phyloP scores from a whole-genome alignment of 2,329 filamentous ascomycete genomes.

The Scleromitrula shiraiana region DNA sequence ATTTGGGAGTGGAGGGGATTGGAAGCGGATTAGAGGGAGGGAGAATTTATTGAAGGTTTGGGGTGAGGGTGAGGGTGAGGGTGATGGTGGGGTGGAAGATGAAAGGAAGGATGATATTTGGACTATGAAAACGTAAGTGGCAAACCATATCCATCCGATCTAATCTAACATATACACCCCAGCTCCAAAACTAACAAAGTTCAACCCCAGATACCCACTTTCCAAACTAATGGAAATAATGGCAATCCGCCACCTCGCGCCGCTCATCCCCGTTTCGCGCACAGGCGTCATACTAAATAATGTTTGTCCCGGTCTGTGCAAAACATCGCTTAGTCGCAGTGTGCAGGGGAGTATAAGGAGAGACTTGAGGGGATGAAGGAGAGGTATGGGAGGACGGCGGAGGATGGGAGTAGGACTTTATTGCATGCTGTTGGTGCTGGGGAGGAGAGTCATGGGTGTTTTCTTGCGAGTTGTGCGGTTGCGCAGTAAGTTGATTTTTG shows the following conservation, averaged over 20 bases:
- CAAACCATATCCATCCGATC: background rate
- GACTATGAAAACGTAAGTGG: slow-evolving; percentile 6
- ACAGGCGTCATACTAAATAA: slow-evolving; percentile 25
- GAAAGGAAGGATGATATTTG: background rate
- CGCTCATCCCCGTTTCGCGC: slow-evolving; percentile 17
- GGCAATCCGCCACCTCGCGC: slow-evolving; percentile 20
- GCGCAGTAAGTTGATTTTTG: slow-evolving; percentile 16
- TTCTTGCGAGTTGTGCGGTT: slow-evolving; percentile 10
- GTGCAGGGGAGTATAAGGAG: slow-evolving; percentile 11
- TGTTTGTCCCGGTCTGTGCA: slow-evolving; percentile 27
- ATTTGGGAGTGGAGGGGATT: slow-evolving; percentile 15
- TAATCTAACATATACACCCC: slow-evolving; percentile 3
- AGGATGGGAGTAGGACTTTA: slow-evolving; percentile 28
- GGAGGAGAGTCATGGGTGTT: slow-evolving; percentile 24
- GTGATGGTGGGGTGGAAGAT: slow-evolving; percentile 4
- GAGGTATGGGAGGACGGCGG: slow-evolving; percentile 22
- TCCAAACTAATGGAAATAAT: slow-evolving; percentile 24
- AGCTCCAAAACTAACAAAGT: too few relatives aligned
- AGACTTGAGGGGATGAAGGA: slow-evolving; percentile 10
- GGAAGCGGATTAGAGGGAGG: slow-evolving; percentile 18
- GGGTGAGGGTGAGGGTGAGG: slow-evolving; percentile 7
- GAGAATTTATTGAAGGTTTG: slow-evolving; percentile 9
- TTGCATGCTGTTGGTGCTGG: slow-evolving; percentile 23
- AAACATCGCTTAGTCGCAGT: slow-evolving; percentile 23
- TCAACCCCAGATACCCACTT: slow-evolving; percentile 25